These are phyloP conservation scores for Bacterosira constricta DNA, from an alignment of 108 stramenopile species.

Conservation along the genomic window DNA sequence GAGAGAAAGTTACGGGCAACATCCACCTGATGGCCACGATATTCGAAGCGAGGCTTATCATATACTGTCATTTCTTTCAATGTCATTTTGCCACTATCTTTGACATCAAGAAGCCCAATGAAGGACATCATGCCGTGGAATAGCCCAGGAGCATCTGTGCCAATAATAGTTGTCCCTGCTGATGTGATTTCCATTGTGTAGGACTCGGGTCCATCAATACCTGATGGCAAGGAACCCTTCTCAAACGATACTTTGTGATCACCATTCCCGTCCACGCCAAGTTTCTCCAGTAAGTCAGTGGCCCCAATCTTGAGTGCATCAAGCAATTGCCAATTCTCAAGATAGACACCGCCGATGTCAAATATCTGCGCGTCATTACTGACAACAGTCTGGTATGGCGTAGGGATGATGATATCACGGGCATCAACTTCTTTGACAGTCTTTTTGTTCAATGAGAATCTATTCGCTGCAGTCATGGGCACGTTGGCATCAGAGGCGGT, in stretches of 20 bases:
- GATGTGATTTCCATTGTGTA: conserved; percentile 8
- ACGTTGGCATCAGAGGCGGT: conserved; percentile 9
- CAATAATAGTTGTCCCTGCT: conserved; percentile 6
- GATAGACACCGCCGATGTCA: neutral
- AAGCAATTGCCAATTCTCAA: conserved; percentile 1
- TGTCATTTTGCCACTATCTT: neutral
- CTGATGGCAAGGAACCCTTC: too few species aligned
- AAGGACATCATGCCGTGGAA: conserved; percentile 23
- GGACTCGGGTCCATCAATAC: too few species aligned
- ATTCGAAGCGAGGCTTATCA: conserved; percentile 65
- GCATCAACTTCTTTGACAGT: neutral
- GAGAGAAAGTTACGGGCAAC: conserved; percentile 78
- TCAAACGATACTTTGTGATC: neutral
- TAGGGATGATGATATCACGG: conserved; percentile 1
- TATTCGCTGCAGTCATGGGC: conserved; percentile 15
- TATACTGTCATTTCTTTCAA: conserved; percentile 37
- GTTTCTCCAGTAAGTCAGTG: neutral
- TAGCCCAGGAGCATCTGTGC: conserved; percentile 1
- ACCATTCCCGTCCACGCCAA: neutral
- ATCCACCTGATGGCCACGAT: conserved; percentile 84
- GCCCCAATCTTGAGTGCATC: neutral
- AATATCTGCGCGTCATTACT: neutral
- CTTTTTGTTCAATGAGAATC: neutral
- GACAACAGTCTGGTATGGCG: conserved; percentile 13
- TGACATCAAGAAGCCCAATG: conserved; percentile 2